A percentile compares a stretch with the other conserved stretches of the same genome.
phyloP scores from a whole-genome alignment of 164 flowering plant species.

The Sextonia rubra region DNA sequence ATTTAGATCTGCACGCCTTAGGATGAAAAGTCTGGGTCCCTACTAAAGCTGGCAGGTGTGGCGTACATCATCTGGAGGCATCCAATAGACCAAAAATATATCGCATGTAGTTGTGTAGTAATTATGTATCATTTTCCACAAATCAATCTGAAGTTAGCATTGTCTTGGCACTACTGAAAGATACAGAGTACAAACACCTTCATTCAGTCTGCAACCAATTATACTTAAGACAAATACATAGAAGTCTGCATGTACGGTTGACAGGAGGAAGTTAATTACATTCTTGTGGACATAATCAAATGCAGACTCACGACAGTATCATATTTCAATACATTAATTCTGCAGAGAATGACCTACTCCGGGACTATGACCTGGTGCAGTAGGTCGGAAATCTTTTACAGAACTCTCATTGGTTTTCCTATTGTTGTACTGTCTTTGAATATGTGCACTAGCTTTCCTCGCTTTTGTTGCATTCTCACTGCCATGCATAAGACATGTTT shows the following conservation, averaged over 20 bases:
- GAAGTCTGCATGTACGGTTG: neutral
- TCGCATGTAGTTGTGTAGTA: no score
- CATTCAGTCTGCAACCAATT: neutral
- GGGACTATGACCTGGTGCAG: conserved; percentile 5
- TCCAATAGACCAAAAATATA: no score
- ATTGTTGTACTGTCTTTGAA: neutral
- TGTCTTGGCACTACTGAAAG: no score
- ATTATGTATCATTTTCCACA: no score
- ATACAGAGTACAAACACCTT: neutral
- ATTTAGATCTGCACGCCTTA: no score
- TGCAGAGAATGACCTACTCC: conserved; percentile 4
- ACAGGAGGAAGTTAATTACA: neutral
- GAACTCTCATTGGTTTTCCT: neutral
- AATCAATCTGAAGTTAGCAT: no score
- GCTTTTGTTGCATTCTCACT: neutral
- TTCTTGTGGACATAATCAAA: neutral
- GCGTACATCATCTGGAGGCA: no score
- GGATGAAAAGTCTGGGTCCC: no score
- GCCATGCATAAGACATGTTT: neutral
- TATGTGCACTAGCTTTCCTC: neutral
- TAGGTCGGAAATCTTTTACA: neutral
- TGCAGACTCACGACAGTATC: neutral
- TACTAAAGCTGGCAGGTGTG: no score
- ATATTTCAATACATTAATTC: neutral
- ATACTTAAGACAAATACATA: neutral